Conservation (phyloP, 805 yeast species). For the Wickerhamomyces sydowiorum region DNA sequence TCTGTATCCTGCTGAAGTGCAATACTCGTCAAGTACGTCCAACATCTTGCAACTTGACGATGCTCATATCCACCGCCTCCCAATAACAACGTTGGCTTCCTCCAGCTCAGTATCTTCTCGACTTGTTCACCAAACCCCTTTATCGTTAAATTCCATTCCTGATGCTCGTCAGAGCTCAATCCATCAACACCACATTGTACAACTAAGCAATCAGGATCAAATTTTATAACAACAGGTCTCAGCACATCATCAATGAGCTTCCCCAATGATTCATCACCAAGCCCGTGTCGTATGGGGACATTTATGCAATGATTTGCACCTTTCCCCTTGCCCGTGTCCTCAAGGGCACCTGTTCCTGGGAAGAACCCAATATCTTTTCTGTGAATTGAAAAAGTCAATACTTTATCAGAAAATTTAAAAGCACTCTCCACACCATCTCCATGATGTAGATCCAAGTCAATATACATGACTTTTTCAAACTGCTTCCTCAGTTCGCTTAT, state of each 20-base stretch:
- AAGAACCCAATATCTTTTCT: slow-evolving; percentile 61
- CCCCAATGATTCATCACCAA: slow-evolving; percentile 38
- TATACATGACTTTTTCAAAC: slow-evolving; percentile 45
- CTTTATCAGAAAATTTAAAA: slow-evolving; percentile 47
- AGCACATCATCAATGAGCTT: slow-evolving; percentile 36
- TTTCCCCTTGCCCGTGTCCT: slow-evolving; percentile 30
- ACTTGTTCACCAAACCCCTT: slow-evolving; percentile 39
- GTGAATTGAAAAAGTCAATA: slow-evolving; percentile 60
- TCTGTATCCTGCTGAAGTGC: slow-evolving; percentile 14
- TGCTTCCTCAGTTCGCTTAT: slow-evolving; percentile 44
- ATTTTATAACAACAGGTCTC: slow-evolving; percentile 31
- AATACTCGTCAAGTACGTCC: slow-evolving; percentile 33
- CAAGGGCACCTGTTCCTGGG: slow-evolving; percentile 60
- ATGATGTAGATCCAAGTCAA: slow-evolving; percentile 74
- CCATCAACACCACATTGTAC: slow-evolving; percentile 77
- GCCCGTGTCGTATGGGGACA: slow-evolving; percentile 53
- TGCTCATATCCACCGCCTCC: slow-evolving; percentile 82
- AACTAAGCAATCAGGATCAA: slow-evolving; percentile 48
- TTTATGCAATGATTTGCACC: slow-evolving; percentile 38
- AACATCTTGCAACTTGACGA: slow-evolving; percentile 54
- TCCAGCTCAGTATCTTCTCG: slow-evolving; percentile 20
- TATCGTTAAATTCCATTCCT: slow-evolving; percentile 66
- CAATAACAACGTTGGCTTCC: slow-evolving; percentile 39
- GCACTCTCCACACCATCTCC: slow-evolving; percentile 78
- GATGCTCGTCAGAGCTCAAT: slow-evolving; percentile 51